Percentiles rank a stretch among this genome's conserved stretches.
Conservation (phyloP, 2,329 filamentous ascomycete genomes). For the Colletotrichum navitas region DNA sequence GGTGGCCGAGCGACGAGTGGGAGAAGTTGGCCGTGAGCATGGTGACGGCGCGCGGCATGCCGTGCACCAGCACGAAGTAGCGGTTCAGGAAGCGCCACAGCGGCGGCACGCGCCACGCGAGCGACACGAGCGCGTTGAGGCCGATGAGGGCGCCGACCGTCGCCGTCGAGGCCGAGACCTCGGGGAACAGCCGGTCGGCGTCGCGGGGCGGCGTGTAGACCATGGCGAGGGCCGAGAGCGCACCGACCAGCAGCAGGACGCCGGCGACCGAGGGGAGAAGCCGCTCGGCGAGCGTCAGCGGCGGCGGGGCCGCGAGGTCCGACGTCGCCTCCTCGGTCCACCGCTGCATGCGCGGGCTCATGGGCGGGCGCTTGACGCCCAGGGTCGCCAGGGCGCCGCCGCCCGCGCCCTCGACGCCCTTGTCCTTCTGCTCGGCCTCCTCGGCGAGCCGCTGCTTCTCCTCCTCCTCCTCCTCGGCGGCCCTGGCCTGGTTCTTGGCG, state of each 20-base stretch:
- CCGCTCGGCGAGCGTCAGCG: conserved; percentile 65
- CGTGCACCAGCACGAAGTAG: conserved; percentile 75
- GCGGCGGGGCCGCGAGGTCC: conserved; percentile 63
- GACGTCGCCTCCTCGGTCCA: conserved; percentile 62
- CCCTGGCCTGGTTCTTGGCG: conserved; percentile 63
- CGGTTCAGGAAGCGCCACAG: conserved; percentile 76
- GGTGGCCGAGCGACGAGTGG: conserved; percentile 73
- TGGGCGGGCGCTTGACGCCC: conserved; percentile 55
- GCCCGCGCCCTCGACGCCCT: conserved; percentile 46
- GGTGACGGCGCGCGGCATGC: conserved; percentile 72
- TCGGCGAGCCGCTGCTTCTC: conserved; percentile 52
- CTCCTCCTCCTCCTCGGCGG: conserved; percentile 58
- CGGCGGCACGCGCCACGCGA: conserved; percentile 73
- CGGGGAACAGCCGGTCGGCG: conserved; percentile 66
- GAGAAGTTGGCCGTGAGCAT: conserved; percentile 77
- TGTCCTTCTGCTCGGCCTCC: conserved; percentile 50
- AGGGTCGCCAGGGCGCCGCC: conserved; percentile 57
- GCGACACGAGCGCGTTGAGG: conserved; percentile 69
- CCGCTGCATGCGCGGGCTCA: conserved; percentile 57
- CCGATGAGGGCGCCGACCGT: conserved; percentile 73
- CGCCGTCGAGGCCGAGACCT: conserved; percentile 71
- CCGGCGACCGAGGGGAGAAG: conserved; percentile 67
- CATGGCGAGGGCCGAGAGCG: conserved; percentile 58
- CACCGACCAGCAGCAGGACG: conserved; percentile 59
- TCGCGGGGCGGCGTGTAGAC: conserved; percentile 57